A percentile compares a stretch with the other conserved stretches of the same genome.
Conservation (phyloP, 768 basidiomycete genomes). For the Tulasnella sp. region DNA sequence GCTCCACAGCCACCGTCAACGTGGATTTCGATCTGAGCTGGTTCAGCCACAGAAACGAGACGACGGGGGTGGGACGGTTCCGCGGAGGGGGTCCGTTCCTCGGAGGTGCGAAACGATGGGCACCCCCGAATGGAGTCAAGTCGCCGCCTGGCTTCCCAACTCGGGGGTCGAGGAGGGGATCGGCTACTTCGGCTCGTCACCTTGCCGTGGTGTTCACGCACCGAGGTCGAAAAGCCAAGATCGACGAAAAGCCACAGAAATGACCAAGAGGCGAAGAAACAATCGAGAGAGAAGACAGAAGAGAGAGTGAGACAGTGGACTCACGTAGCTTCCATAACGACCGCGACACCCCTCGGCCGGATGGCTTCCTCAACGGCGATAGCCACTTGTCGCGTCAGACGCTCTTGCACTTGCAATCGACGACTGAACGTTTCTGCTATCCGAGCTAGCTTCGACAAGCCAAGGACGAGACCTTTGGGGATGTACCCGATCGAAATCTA, state of each 20-base stretch:
- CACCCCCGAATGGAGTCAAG: not conserved
- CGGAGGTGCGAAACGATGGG: not conserved
- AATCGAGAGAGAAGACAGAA: too few species aligned
- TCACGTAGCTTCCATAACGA: slow-evolving; percentile 98
- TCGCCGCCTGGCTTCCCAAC: not conserved
- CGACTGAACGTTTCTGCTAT: slow-evolving; percentile 97
- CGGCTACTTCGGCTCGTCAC: too few species aligned
- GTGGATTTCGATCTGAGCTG: slow-evolving; percentile 11
- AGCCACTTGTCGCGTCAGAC: slow-evolving; percentile 95
- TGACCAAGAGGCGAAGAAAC: not conserved
- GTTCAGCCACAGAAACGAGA: not conserved
- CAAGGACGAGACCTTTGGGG: slow-evolving; percentile 89
- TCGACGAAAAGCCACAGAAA: not conserved
- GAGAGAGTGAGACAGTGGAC: slow-evolving; percentile 36
- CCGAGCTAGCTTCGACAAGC: slow-evolving; percentile 91
- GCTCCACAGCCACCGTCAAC: not conserved
- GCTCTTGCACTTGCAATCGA: slow-evolving; percentile 94
- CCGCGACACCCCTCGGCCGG: slow-evolving; percentile 93
- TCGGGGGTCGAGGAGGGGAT: not conserved
- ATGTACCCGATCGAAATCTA: slow-evolving; percentile 98
- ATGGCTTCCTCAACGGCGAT: slow-evolving; percentile 98
- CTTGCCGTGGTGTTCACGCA: too few species aligned
- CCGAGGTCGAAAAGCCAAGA: too few species aligned
- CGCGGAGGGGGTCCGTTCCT: not conserved
- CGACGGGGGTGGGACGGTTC: slow-evolving; percentile 12